These are phyloP conservation scores for Trichophaea hybrida DNA, from an alignment of 2,329 filamentous ascomycete species.

Conservation along the genomic window DNA sequence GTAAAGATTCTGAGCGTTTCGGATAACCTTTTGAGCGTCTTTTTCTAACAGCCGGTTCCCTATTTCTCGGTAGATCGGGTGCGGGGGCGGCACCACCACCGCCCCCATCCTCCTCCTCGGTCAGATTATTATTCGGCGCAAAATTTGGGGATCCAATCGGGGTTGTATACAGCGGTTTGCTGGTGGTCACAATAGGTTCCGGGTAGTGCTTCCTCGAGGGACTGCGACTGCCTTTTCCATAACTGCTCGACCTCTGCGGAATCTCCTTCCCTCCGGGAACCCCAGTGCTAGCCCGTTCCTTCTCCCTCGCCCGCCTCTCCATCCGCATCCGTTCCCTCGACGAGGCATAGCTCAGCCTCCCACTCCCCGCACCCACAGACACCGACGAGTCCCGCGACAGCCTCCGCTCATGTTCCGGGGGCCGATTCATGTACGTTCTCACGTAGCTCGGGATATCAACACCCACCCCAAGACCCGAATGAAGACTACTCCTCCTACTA, in stretches of 20 bases:
- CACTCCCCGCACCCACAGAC: slow-evolving; percentile 9
- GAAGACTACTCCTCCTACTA: slow-evolving; percentile 18
- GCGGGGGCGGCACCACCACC: slow-evolving; percentile 21
- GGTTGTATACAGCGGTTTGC: slow-evolving; percentile 19
- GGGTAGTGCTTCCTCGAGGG: slow-evolving; percentile 21
- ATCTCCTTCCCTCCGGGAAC: slow-evolving; percentile 20
- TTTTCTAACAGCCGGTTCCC: neutral
- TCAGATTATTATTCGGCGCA: slow-evolving; percentile 12
- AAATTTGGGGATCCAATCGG: slow-evolving; percentile 24
- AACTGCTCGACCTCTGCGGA: slow-evolving; percentile 19
- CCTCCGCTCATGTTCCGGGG: slow-evolving; percentile 14
- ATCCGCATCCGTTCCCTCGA: slow-evolving; percentile 22
- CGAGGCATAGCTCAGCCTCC: slow-evolving; percentile 21
- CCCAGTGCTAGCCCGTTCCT: slow-evolving; percentile 17
- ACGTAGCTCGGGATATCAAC: slow-evolving; percentile 28
- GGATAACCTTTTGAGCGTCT: slow-evolving; percentile 13
- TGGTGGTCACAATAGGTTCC: slow-evolving; percentile 18
- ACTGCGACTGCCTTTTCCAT: slow-evolving; percentile 12
- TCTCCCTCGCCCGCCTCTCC: slow-evolving; percentile 20
- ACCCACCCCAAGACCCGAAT: slow-evolving; percentile 20
- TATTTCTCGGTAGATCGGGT: slow-evolving; percentile 21
- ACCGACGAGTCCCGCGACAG: slow-evolving; percentile 13
- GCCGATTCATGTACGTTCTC: slow-evolving; percentile 26
- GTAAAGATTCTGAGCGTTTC: slow-evolving; percentile 14
- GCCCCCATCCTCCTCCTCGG: slow-evolving; percentile 19